phyloP scores from a whole-genome alignment of 805 yeast species.

The Metschnikowia arizonensis region DNA sequence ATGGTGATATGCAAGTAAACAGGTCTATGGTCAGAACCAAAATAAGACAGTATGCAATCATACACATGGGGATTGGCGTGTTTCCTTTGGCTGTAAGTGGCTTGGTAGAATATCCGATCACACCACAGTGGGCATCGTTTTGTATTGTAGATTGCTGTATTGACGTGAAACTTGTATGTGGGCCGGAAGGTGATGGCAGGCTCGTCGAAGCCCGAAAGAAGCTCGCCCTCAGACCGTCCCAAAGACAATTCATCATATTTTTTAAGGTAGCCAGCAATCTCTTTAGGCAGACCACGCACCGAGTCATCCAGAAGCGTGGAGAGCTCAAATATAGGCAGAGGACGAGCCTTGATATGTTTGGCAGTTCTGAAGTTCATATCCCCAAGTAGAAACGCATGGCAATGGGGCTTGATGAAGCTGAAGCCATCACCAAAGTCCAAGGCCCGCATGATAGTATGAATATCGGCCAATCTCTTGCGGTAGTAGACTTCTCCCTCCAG shows the following conservation, averaged over 20 bases:
- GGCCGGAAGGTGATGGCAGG: constrained; percentile 65
- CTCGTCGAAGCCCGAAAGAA: constrained; percentile 65
- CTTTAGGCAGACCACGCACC: constrained; percentile 4
- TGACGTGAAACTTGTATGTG: constrained; percentile 64
- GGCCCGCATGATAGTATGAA: constrained; percentile 45
- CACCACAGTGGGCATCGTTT: constrained; percentile 86
- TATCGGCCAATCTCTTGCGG: constrained; percentile 50
- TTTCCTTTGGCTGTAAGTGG: constrained; percentile 29
- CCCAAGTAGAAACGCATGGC: constrained; percentile 73
- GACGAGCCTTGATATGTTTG: constrained; percentile 15
- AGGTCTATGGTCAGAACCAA: constrained; percentile 77
- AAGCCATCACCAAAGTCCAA: constrained; percentile 57
- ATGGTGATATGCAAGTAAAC: constrained; percentile 53
- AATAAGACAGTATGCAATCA: constrained; percentile 43
- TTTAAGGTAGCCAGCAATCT: constrained; percentile 22
- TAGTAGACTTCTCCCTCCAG: constrained; percentile 58
- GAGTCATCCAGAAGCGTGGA: constrained; percentile 24
- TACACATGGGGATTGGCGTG: constrained; percentile 40
- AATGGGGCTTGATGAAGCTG: constrained; percentile 46
- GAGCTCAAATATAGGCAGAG: constrained; percentile 19
- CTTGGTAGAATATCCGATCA: constrained; percentile 68
- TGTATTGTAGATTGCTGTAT: constrained; percentile 48
- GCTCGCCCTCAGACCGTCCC: constrained; percentile 39
- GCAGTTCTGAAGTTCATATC: constrained; percentile 77
- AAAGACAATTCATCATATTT: constrained; percentile 49